These are phyloP conservation scores for Leccinellum luteum DNA, from an alignment of 768 basidiomycete species.

Conservation along the genomic window DNA sequence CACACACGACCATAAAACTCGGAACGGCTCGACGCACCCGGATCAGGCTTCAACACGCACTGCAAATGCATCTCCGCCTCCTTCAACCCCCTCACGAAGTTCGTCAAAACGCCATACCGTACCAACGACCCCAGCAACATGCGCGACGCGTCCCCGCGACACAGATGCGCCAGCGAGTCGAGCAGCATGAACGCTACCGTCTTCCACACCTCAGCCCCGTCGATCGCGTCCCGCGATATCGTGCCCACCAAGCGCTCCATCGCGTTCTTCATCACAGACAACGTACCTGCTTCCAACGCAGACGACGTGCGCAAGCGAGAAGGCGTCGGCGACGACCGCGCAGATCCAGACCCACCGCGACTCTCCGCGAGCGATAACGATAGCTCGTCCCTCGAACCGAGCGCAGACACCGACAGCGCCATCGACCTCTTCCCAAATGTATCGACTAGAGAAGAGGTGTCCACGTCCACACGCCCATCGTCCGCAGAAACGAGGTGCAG, in stretches of 20 bases:
- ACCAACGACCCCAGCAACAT: conserved; percentile 55
- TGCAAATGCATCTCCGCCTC: conserved; percentile 76
- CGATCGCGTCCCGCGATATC: conserved; percentile 87
- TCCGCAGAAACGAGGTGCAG: conserved; percentile 56
- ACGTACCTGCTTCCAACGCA: conserved; percentile 55
- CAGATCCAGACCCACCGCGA: conserved; percentile 24
- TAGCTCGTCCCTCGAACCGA: conserved; percentile 40
- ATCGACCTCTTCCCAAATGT: conserved; percentile 25
- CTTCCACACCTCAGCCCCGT: conserved; percentile 96
- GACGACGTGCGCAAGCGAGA: conserved; percentile 2
- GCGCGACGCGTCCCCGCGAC: conserved; percentile 66
- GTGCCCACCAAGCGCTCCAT: conserved; percentile 72
- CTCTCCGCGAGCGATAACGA: conserved; percentile 38
- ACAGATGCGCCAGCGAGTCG: conserved; percentile 75
- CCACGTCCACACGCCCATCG: conserved; percentile 13
- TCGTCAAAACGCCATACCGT: conserved; percentile 73
- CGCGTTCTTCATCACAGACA: conserved; percentile 61
- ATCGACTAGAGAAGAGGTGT: conserved; percentile 11
- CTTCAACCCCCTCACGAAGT: conserved; percentile 81
- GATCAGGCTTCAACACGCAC: conserved; percentile 82
- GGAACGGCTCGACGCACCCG: conserved; percentile 52
- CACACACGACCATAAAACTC: neutral
- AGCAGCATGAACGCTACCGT: conserved; percentile 91
- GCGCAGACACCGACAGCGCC: conserved; percentile 34
- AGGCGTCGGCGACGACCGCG: conserved; percentile 16